phyloP scores from a whole-genome alignment of 1,284 basidiomycete species.

The Apiotrichum mycotoxinovorans region DNA sequence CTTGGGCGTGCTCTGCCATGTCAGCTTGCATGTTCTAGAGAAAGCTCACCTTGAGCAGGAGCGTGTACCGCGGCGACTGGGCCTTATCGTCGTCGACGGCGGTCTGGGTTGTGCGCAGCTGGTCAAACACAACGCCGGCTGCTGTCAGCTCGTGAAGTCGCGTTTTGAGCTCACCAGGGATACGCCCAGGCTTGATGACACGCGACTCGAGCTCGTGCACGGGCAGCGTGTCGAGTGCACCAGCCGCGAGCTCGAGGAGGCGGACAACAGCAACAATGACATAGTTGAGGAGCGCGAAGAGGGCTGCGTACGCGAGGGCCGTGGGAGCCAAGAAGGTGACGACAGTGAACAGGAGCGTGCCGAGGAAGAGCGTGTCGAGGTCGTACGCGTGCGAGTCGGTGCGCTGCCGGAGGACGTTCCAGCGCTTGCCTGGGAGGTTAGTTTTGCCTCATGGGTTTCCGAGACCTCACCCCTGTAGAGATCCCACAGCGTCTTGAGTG shows the following conservation, averaged over 20 bases:
- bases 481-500: conserved; percentile 74
- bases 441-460: background rate
- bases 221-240: conserved; percentile 6
- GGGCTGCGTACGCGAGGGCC: conserved; percentile 73
- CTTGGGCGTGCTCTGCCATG: background rate
- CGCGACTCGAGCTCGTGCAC: background rate
- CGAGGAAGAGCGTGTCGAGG: conserved; percentile 87
- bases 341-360: conserved; percentile 90
- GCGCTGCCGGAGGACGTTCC: conserved; percentile 71
- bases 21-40: background rate
- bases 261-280: background rate
- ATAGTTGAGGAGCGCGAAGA: conserved; percentile 60
- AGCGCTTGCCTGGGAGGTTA: conserved; percentile 66
- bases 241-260: background rate
- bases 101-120: background rate
- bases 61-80: conserved; percentile 1
- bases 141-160: background rate
- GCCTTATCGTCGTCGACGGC: background rate
- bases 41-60: conserved; percentile 1
- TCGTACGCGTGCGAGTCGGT: conserved; percentile 88
- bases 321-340: conserved; percentile 89
- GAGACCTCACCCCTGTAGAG: conserved; percentile 78
- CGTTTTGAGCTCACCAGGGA: background rate
- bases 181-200: background rate
- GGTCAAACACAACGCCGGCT: conserved; percentile 3